phyloP scores from a whole-genome alignment of 208 protist species.

The Leishmania tropica region DNA sequence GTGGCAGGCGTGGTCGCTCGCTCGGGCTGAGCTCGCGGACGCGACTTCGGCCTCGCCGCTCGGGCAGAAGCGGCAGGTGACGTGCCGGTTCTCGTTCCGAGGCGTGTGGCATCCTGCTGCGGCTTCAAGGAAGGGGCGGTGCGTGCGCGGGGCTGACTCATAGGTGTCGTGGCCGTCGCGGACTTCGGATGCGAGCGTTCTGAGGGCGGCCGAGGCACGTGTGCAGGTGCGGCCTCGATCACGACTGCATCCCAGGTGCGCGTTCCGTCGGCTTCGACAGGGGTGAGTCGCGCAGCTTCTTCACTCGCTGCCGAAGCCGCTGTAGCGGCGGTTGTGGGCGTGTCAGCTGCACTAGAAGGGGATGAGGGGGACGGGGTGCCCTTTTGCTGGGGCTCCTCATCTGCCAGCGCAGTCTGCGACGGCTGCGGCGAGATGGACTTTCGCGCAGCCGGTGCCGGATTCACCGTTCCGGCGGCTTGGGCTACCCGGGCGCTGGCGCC shows the following conservation, averaged over 20 bases:
- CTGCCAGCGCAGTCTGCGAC: neutral
- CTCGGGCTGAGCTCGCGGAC: neutral
- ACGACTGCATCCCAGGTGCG: neutral
- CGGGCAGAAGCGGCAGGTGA: neutral
- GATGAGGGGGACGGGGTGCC: neutral
- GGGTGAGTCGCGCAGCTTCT: neutral
- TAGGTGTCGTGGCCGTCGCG: neutral
- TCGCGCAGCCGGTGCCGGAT: neutral
- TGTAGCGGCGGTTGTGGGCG: conserved; percentile 1
- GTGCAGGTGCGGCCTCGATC: neutral
- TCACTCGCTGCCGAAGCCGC: neutral
- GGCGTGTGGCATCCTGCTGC: too few relatives aligned
- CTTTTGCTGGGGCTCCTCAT: neutral
- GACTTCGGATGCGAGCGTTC: neutral
- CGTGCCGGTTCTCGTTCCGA: neutral
- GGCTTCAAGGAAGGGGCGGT: conserved; percentile 4
- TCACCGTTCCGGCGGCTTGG: neutral
- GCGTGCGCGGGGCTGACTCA: neutral
- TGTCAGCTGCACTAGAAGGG: neutral
- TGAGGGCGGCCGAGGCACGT: neutral
- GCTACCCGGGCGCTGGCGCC: neutral
- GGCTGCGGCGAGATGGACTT: neutral
- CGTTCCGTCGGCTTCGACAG: neutral
- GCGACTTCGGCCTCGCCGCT: neutral
- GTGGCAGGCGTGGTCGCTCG: neutral